Conservation (phyloP, 805 yeast species). For the Candida vaughaniae region DNA sequence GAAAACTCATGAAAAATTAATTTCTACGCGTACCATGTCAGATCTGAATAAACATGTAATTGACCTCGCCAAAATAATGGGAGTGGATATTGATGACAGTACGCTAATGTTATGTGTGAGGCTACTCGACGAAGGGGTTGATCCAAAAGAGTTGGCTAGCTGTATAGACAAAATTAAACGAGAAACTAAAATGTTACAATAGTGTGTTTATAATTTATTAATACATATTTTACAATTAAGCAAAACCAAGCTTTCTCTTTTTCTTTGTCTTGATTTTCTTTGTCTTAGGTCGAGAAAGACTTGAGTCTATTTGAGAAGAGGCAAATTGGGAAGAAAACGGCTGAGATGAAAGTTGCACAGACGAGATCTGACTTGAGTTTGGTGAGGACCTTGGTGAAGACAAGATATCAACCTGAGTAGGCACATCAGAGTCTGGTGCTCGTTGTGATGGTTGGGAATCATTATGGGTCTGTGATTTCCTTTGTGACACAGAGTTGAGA, state of each 20-base stretch:
- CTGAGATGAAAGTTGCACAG: not conserved
- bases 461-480: slow-evolving; percentile 1
- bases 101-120: slow-evolving; percentile 32
- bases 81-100: slow-evolving; percentile 25
- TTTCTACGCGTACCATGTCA: not conserved
- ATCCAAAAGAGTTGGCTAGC: slow-evolving; percentile 34
- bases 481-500: slow-evolving; percentile 1
- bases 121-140: slow-evolving; percentile 35
- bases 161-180: slow-evolving; percentile 23
- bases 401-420: not conserved
- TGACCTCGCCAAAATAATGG: slow-evolving; percentile 26
- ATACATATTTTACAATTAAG: slow-evolving; percentile 1
- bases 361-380: not conserved
- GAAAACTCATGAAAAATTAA: no score
- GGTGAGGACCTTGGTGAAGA: not conserved
- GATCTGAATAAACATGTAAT: slow-evolving; percentile 14
- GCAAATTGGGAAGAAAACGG: not conserved
- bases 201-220: not conserved
- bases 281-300: not conserved
- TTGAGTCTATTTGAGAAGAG: not conserved
- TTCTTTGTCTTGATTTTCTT: slow-evolving; percentile 25
- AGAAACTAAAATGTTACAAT: slow-evolving; percentile 21
- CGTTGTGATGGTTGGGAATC: slow-evolving; percentile 5
- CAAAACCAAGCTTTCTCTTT: slow-evolving; percentile 48
- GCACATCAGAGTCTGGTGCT: not conserved